Evolutionary conservation across 2,329 filamentous ascomycete genomes (phyloP), one percentile per base, ranked within the genome.

Genomic region (Fusarium musae): DNA sequence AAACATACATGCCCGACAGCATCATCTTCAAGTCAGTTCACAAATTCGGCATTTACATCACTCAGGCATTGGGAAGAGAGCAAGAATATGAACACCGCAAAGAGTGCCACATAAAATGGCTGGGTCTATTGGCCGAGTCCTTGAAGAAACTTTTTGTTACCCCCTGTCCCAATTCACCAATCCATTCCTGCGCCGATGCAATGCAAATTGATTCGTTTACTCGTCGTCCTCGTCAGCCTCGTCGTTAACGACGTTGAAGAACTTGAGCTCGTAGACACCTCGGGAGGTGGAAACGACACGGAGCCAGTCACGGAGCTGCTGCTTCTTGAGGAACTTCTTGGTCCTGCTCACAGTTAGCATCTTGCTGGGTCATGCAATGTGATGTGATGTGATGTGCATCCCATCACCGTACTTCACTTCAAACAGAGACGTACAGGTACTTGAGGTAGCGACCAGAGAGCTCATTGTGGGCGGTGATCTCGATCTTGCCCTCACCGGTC

Each of bases 301-400:
- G 84, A 99, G 93, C 96, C 96, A 99, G 91, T 99, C 96, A 89
- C 96, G 94, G 85, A 99, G 94, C 92, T 98, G 96, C 91, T 98
- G 94, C 94, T 99, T 99, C 95, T 99, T 99, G 87, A 99, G 93
- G 93, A 97, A 99, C 92, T 99, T 99, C 94, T 99, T 99, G 86
- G 96, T 99, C 85, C 94, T 97, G 71, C 23, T 4, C 5, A 44
- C 3, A 28, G 61, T 74, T 43, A 74, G 72, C 32, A 36, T 39
- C 28, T 57, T 12, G 23, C 30, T 16, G 19, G 19, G 37, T 21
- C 19, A n/a, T 34, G 21, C 8, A 9, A 16, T 34, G 21, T 9
- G 34, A 30, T 32, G 30, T 4, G 32, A n/a, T 39, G 17, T 10
- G 10, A 16, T 39, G 21, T 12, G 9, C 17, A 26, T n/a, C 23